These are phyloP conservation scores for Psilocybe cyanescens DNA, from an alignment of 768 basidiomycete genomes.

Conservation along the genomic window DNA sequence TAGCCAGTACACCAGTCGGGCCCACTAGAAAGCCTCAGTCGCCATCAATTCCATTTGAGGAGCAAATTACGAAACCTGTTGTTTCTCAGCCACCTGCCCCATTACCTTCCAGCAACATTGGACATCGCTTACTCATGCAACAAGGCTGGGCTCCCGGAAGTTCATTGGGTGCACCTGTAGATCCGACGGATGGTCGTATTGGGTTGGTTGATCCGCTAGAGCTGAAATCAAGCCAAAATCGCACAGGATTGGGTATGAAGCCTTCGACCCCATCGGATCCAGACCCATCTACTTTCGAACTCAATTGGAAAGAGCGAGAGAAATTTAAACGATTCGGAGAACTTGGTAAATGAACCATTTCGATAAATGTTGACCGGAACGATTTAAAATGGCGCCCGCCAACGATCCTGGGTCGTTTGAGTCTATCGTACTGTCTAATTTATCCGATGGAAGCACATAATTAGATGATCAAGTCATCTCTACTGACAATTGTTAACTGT, in stretches of 20 bases:
- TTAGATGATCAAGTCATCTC: too few relatives aligned
- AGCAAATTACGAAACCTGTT: slow-evolving; percentile 5
- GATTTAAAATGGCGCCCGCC: too few relatives aligned
- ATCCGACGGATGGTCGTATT: slow-evolving; percentile 33
- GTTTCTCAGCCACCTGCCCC: slow-evolving; percentile 50
- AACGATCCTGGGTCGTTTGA: too few relatives aligned
- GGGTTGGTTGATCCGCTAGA: slow-evolving; percentile 64
- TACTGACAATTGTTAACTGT: too few relatives aligned
- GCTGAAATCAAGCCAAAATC: slow-evolving; percentile 41
- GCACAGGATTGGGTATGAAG: slow-evolving; percentile 61
- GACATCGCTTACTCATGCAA: slow-evolving; percentile 67
- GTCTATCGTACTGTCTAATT: too few relatives aligned
- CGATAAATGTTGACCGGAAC: not conserved
- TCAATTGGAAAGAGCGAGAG: slow-evolving; percentile 24
- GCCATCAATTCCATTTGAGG: not conserved
- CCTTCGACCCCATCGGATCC: slow-evolving; percentile 8
- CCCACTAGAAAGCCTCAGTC: not conserved
- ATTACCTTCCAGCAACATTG: slow-evolving; percentile 62
- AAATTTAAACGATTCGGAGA: slow-evolving; percentile 22
- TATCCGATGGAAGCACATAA: too few relatives aligned
- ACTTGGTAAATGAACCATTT: slow-evolving; percentile 1
- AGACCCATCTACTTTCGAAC: not conserved
- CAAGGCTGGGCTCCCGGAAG: slow-evolving; percentile 81
- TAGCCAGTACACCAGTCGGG: slow-evolving; percentile 30
- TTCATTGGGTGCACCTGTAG: slow-evolving; percentile 43